Evolutionary conservation across 2,329 filamentous ascomycete genomes (phyloP), one percentile per base, ranked within the genome.

Genomic region (Aspergillus calidoustus): DNA sequence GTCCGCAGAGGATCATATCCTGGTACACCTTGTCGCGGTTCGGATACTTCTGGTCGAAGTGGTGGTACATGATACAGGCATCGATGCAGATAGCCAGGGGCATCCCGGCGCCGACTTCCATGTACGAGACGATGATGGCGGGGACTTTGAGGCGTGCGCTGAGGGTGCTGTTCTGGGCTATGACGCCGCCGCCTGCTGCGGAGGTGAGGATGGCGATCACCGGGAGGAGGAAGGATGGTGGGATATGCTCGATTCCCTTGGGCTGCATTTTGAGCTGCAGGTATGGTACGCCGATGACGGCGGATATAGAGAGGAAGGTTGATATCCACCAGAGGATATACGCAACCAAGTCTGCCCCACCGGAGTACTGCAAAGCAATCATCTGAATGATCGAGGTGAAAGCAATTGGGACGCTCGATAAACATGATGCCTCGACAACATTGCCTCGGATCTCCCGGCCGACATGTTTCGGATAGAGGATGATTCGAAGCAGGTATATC

Each of bases 331-430:
- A 81, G 28, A 81, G 71, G 17, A 79, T 66, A 61, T 74, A 77
- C 5, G 73, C 69, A 23, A 70, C 65, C 8, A 77, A 44, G 3
- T 72, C 71, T 11, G 67, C 64, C 13, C 44, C 19, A 19, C 69
- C 67, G 63, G 72, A 75, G 56, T 74, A 71, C 38, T 69, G 51
- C 5, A 77, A 70, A 2, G 69, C 89, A 71, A 96, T 87, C 61
- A 76, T 71, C 15, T 77, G 65, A 31, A 72, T 69, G 51, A 78
- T 74, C 3, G 71, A 68, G 7, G 72, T 73, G 57, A 72, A 76
- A 1, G 76, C 69, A 60, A 80, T 78, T 28, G 69, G 66, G 56
- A 79, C 73, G 66, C 76, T 78, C 25, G 76, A 66, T 7, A 80
- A 72, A 46, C 78, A 77, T 11, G 76, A 74, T 6, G 75, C 71